phyloP scores from a whole-genome alignment of 306 rosid species.

The Vigna mungo region DNA sequence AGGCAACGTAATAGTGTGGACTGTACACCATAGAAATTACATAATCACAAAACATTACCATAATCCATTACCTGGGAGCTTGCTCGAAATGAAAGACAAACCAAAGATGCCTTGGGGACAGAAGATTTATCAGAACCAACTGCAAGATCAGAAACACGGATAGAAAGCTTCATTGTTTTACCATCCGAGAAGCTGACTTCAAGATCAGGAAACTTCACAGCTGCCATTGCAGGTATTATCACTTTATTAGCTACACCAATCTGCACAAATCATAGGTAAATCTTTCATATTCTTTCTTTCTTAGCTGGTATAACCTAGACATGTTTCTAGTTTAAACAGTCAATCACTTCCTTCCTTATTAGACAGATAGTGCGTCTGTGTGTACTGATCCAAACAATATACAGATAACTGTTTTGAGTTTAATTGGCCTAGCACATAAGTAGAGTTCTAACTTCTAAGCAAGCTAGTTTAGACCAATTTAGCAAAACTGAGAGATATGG shows the following conservation, averaged over 20 bases:
- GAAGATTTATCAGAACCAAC: conserved; percentile 48
- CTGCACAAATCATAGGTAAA: conserved; percentile 52
- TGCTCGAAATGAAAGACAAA: conserved; percentile 87
- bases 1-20: conserved; percentile 12
- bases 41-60: conserved; percentile 32
- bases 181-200: conserved; percentile 68
- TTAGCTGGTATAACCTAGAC: not conserved
- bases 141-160: conserved; percentile 46
- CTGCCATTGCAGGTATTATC: conserved; percentile 70
- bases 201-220: conserved; percentile 80
- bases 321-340: conserved; percentile 34
- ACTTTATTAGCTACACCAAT: conserved; percentile 73
- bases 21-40: conserved; percentile 20
- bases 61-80: conserved; percentile 67
- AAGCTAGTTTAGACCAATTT: conserved; percentile 13
- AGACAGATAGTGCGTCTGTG: not conserved
- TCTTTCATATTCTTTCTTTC: conserved; percentile 19
- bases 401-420: conserved; percentile 3
- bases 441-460: conserved; percentile 5
- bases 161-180: conserved; percentile 71
- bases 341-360: not conserved
- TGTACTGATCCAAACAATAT: conserved; percentile 14
- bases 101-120: conserved; percentile 68
- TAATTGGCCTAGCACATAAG: conserved; percentile 27
- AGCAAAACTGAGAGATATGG: conserved; percentile 9